Conservation (phyloP, 2,329 filamentous ascomycete genomes). For the Colletotrichum costaricense region DNA sequence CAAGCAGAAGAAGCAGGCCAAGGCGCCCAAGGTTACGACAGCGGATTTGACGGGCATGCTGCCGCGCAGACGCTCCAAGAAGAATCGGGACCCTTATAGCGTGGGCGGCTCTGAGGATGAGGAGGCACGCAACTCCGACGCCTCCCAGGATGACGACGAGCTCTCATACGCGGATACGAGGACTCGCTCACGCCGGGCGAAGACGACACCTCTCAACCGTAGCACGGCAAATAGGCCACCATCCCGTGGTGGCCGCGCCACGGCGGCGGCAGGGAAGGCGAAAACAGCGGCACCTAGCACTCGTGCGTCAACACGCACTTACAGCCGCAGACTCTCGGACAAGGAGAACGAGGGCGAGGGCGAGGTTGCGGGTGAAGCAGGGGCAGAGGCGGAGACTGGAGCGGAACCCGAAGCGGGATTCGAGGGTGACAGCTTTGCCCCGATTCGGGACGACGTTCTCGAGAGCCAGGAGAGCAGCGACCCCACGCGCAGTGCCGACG, state of each 20-base stretch:
- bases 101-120: conserved; percentile 56
- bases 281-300: conserved; percentile 36
- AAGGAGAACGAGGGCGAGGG: conserved; percentile 66
- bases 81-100: conserved; percentile 44
- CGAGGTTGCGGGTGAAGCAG: conserved; percentile 46
- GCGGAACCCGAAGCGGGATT: conserved; percentile 36
- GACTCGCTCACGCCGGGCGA: conserved; percentile 47
- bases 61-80: conserved; percentile 62
- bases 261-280: conserved; percentile 32
- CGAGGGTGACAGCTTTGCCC: conserved; percentile 47
- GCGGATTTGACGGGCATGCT: conserved; percentile 65
- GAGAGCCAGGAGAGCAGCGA: conserved; percentile 38
- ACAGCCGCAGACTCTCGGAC: conserved; percentile 63
- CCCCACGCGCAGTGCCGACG: conserved; percentile 53
- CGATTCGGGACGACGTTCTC: conserved; percentile 59
- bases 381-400: conserved; percentile 45
- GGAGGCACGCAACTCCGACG: conserved; percentile 59
- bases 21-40: conserved; percentile 60
- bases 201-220: conserved; percentile 44
- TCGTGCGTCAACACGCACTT: conserved; percentile 52
- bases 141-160: conserved; percentile 68
- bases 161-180: conserved; percentile 57
- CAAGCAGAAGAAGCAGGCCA: conserved; percentile 36
- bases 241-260: conserved; percentile 39
- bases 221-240: conserved; percentile 40